Percentiles rank a stretch among this genome's conserved stretches.
Conservation (phyloP, 1,284 basidiomycete species). For the Chondrostereum purpureum region DNA sequence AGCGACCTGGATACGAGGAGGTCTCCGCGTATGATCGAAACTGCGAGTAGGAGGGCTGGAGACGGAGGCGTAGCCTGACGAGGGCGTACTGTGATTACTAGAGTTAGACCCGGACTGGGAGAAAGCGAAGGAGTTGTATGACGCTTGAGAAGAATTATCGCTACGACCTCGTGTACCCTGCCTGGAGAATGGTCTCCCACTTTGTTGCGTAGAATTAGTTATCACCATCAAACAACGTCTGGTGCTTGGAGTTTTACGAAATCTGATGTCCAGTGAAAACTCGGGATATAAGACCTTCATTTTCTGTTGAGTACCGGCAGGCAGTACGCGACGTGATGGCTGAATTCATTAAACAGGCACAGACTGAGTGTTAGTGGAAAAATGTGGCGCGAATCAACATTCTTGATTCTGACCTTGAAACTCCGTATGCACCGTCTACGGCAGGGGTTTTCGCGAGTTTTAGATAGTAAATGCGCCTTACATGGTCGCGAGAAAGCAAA, state of each 20-base stretch:
- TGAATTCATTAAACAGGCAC: neutral
- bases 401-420: neutral
- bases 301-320: neutral
- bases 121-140: conserved; percentile 26
- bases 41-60: conserved; percentile 26
- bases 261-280: neutral
- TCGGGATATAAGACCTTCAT: too few species aligned
- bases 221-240: neutral
- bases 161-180: conserved; percentile 19
- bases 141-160: conserved; percentile 31
- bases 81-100: conserved; percentile 34
- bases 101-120: conserved; percentile 27
- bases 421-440: neutral
- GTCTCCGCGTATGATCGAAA: conserved; percentile 27
- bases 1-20: conserved; percentile 46
- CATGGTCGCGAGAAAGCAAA: neutral
- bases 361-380: neutral
- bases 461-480: too few species aligned
- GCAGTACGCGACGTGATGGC: neutral
- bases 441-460: too few species aligned
- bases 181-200: neutral
- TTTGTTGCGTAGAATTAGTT: too few species aligned
- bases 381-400: neutral
- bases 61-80: conserved; percentile 31
- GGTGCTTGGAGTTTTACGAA: neutral